Evolutionary conservation across 106 monocot species (phyloP), one percentile per base, ranked within the genome.

Genomic region (Allium sativum): DNA sequence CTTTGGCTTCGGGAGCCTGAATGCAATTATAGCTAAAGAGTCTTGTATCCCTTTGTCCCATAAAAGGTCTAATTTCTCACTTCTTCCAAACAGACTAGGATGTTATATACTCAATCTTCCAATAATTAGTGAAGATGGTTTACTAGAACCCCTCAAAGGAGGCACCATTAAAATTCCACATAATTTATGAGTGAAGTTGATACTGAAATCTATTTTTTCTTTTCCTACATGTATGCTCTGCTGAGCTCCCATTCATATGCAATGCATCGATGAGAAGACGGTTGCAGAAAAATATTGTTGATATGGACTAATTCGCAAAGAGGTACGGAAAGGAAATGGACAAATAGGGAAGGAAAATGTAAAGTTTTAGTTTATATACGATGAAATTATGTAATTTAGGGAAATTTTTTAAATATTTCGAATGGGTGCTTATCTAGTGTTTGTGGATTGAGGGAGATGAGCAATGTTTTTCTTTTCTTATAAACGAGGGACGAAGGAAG

Each of bases 171-270:
- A 74, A 42, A 76, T 65, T 19, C 74, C 71, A 48, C 80, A 90
- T 4, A 94, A 67, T 68, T 86, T 94, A 73, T 94, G 83, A 1
- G 86, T 84, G 54, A 94, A 78, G 62, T 94, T 90, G 65, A 94
- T 74, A 64, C 86, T 86, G 57, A 86, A 61, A 69, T 94, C 94
- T 60, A 94, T 77, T 79, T 83, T 94, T 41, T 89, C 89, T 78
- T 86, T 86, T 40, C 94, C 94, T 18, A 86, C 94, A 69, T 94
- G 82, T 69, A 90, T 74, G 83, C 94, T 94, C 76, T 86, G 79
- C 60, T 90, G 82, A 69, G 90, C 94, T 71, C 94, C 94, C 94
- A 94, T 94, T n/a, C n/a, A n/a, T n/a, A n/a, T n/a, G n/a, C n/a
- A n/a, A n/a, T n/a, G n/a, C n/a, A n/a, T n/a, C n/a, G n/a, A n/a